Base-by-base conservation (phyloP, 129 eudicot species). In the Mikania micrantha region DNA sequence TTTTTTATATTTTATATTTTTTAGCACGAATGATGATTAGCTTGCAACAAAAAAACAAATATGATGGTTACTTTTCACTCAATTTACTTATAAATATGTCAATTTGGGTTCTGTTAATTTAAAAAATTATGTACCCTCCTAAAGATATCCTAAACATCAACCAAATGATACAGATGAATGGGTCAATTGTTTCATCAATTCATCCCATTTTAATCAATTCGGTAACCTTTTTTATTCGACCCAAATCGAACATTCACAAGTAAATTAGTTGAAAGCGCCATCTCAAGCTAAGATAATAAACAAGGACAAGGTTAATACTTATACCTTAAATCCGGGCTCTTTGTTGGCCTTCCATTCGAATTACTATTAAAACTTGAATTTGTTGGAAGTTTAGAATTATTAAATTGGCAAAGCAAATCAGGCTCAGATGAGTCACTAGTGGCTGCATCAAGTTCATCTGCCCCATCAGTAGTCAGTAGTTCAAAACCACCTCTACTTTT, bases 341-440 rank as follows among this genome's bases (percentile, higher is more conserved):
- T 87, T 25, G 81, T 38, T 36, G 64, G 74, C 66, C 85, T 94
- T 50, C 63, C 66, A 45, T 70, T 77, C 5, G 85, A 59, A 69
- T 81, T 88, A 62, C 67, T 35, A 22, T 75, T 48, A 28, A 71
- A 72, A 44, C 83, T 86, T 13, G 85, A 38, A 27, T 73, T 74
- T 79, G 42, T 77, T 0, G 83, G 79, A 72, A 85, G 85, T 74
- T 90, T 94, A 62, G 95, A 79, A 54, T 90, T 76, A 71, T 94
- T 90, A 50, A 85, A 87, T 59, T 85, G 95, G 95, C 97, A 94
- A 53, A 87, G 84, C 72, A 90, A 76, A 81, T 94, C 99, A 66
- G 93, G 85, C 73, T 94, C 99, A 19, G 99, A 93, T 7, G 99
- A 90, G 70, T 90, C 90, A 20, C 95, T 94, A 8, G 97, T 89